Base-by-base conservation (phyloP, 1,284 basidiomycete genomes). In the Volvariella volvacea region DNA sequence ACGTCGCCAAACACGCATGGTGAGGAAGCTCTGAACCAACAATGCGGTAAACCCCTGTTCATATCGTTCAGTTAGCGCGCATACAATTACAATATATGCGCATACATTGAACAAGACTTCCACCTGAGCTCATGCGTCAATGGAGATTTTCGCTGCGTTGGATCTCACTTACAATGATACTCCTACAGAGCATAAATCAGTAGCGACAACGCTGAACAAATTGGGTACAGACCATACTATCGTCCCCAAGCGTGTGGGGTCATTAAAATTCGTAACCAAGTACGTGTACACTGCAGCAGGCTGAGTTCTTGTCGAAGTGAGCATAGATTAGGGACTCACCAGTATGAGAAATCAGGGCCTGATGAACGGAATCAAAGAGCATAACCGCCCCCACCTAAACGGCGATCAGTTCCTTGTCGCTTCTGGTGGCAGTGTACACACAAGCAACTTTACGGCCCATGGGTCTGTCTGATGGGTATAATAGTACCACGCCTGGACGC, bases 261-360 rank as follows among this genome's bases (percentile, higher is more conserved):
- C 60, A 30, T 65, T 66, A 50, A 69, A 80, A 47, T 77, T 60
- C 8, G 67, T 69, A 43, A 83, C 56, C 3, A 73, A 53, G 52
- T 83, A 81, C 3, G 63, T 64, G 51, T 83, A 83, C 2, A 76
- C 79, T 80, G 34, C 1, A 22, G n/a, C n/a, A n/a, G n/a, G n/a
- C n/a, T n/a, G n/a, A 19, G 36, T 19, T 37, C 16, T 14, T 14
- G 16, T 30, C 17, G 25, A 34, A 10, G 19, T 37, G 25, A 9
- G 15, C 28, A 12, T 14, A 41, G 17, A 39, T 16, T 14, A 22
- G 25, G 30, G 14, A 16, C 65, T 34, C 55, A 73, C 79, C 61
- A 1, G 68, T 67, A 49, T 82, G 78, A 3, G 71, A 67, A 41
- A 83, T 78, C 21, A 82, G 55, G 0, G 58, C 64, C 57, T 81